Percentiles rank a stretch among this genome's conserved stretches.
These are phyloP conservation scores for Lactuca sativa DNA, from an alignment of 129 eudicot genomes.

Conservation along the genomic window DNA sequence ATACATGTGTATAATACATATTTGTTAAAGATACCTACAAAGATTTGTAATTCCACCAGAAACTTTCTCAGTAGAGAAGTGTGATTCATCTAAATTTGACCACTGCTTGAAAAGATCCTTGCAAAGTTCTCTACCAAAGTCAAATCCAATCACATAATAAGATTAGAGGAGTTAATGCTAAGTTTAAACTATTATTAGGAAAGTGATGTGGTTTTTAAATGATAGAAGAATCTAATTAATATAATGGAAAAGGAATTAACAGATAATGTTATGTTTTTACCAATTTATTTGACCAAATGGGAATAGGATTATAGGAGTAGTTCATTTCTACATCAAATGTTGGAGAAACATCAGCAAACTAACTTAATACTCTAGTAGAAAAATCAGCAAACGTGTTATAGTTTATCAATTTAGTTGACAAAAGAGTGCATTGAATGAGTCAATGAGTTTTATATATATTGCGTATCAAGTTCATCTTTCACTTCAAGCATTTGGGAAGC, in stretches of 20 bases:
- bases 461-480: background rate
- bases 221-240: background rate
- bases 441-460: background rate
- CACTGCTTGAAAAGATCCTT: constrained; percentile 85
- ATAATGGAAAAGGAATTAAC: background rate
- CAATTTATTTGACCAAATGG: constrained; percentile 22
- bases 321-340: constrained; percentile 20
- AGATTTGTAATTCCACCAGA: constrained; percentile 96
- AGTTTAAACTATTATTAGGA: background rate
- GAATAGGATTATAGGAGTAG: background rate
- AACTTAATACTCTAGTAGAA: constrained; percentile 5
- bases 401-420: constrained; percentile 8
- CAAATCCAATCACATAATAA: constrained; percentile 20
- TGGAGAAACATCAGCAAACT: constrained; percentile 10
- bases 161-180: constrained; percentile 2
- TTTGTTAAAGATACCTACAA: constrained; percentile 42
- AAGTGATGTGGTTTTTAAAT: background rate
- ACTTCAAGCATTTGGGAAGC: background rate
- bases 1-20: background rate
- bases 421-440: constrained; percentile 2
- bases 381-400: constrained; percentile 15
- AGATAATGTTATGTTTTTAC: background rate
- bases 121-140: constrained; percentile 60
- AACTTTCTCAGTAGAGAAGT: constrained; percentile 55
- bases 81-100: constrained; percentile 74